Conservation (phyloP, 202 grass and related monocot species). For the Saccharum hybrid region DNA sequence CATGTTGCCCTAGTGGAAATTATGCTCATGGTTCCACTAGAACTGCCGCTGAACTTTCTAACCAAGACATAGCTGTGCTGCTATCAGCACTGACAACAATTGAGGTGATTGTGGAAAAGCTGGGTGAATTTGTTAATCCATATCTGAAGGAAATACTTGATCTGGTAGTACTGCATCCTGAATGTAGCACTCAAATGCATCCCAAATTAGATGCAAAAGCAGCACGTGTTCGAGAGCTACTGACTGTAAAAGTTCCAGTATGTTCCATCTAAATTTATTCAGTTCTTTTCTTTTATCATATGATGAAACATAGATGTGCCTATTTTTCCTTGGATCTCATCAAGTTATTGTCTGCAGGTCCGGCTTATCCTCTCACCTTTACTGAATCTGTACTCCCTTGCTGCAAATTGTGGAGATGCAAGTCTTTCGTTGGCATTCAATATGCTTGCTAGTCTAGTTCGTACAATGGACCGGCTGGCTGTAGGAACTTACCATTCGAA, state of each 20-base stretch:
- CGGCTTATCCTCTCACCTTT: conserved; percentile 80
- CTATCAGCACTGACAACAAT: conserved; percentile 64
- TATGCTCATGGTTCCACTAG: conserved; percentile 28
- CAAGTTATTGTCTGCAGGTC: conserved; percentile 61
- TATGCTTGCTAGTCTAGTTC: conserved; percentile 60
- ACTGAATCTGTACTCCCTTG: conserved; percentile 62
- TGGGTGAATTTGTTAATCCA: conserved; percentile 91
- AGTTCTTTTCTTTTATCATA: not conserved
- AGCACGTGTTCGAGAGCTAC: conserved; percentile 63
- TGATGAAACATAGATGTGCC: conserved; percentile 18
- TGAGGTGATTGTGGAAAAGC: not conserved
- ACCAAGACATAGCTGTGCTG: conserved; percentile 27
- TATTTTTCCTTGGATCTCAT: conserved; percentile 35
- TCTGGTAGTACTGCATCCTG: conserved; percentile 72
- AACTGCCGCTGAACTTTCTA: conserved; percentile 37
- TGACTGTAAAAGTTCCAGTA: conserved; percentile 91
- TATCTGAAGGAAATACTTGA: conserved; percentile 80
- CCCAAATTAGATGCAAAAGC: conserved; percentile 73
- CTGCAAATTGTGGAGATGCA: conserved; percentile 76
- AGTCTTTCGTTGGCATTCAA: conserved; percentile 66
- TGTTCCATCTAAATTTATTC: conserved; percentile 38
- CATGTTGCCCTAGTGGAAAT: conserved; percentile 56
- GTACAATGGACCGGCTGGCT: conserved; percentile 80
- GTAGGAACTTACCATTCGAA: conserved; percentile 80
- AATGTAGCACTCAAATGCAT: conserved; percentile 64